Evolutionary conservation across 2,329 filamentous ascomycete species (phyloP), one percentile per base, ranked within the genome.

Genomic region (Chaetomiaceae sp.): DNA sequence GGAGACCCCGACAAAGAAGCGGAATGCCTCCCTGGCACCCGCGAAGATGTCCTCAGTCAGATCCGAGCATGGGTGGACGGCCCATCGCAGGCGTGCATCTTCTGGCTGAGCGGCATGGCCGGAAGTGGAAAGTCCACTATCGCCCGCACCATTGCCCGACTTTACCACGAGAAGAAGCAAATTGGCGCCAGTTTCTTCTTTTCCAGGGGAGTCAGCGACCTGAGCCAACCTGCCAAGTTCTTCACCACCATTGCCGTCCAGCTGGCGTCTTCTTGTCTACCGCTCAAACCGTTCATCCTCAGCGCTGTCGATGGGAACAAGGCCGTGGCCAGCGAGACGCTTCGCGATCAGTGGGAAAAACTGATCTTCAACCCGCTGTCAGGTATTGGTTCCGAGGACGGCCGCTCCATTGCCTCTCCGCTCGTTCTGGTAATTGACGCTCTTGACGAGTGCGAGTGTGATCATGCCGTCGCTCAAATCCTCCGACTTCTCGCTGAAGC

Each of bases 181-280:
- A 33, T 47, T 23, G 45, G 45, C 45, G 45, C 45, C 15, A 47
- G 45, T 34, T 47, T 47, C 45, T 47, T 47, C 33, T 47, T 47
- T 34, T 47, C 45, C 22, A 37, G 45, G 33, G 45, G 45, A 15
- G 45, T 33, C 12, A 34, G 45, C 22, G 45, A 47, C 19, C 45
- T 47, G 17, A 34, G 20, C 33, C 38, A 33, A 3, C 37, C 45
- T 9, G 33, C 33, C 11, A 47, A 15, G 34, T 47, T 47, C 45
- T 33, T 34, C 45, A 22, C 45, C 15, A 47, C 45, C 33, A 27
- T 47, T 23, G 45, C 45, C 33, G 45, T 38, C 45, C 45, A 47
- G 45, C 45, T 47, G 37, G 45, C 45, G n/a, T n/a, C n/a, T n/a
- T n/a, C n/a, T n/a, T n/a, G n/a, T n/a, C n/a, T n/a, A n/a, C n/a